Evolutionary conservation across 495 filamentous ascomycete species (phyloP).

Genomic region (Talaromyces stipitatus): DNA sequence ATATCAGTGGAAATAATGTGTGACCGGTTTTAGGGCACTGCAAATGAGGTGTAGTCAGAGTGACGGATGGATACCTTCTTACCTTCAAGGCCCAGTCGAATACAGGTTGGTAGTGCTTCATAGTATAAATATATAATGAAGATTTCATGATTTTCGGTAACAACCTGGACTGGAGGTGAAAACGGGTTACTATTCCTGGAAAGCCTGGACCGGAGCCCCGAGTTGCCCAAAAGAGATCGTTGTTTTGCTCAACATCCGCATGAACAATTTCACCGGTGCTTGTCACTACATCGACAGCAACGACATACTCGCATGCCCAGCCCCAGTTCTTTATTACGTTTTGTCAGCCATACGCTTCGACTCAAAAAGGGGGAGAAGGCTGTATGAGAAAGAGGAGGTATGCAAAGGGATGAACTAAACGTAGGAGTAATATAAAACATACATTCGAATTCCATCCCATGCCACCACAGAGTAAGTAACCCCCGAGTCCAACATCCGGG

Average conservation of each 20-base stretch:
- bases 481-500: slow-evolving; percentile 49
- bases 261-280: slow-evolving; percentile 28
- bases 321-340: slow-evolving; percentile 38
- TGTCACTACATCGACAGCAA: slow-evolving; percentile 42
- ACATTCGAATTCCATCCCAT: slow-evolving; percentile 50
- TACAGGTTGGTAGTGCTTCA: slow-evolving; percentile 27
- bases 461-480: slow-evolving; percentile 47
- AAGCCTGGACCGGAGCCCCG: slow-evolving; percentile 46
- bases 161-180: slow-evolving; percentile 32
- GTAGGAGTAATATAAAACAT: not conserved
- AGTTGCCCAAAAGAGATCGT: slow-evolving; percentile 43
- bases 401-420: not conserved
- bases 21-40: not conserved
- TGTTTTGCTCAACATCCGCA: slow-evolving; percentile 32
- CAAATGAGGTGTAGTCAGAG: not conserved
- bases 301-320: slow-evolving; percentile 45
- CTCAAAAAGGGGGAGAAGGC: not conserved
- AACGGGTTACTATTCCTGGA: slow-evolving; percentile 40
- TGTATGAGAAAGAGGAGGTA: not conserved
- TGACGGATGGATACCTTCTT: not conserved
- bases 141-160: slow-evolving; percentile 24
- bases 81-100: slow-evolving; percentile 27
- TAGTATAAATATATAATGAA: slow-evolving; percentile 37
- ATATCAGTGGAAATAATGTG: slow-evolving; percentile 3
- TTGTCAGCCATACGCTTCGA: not conserved